A percentile compares a stretch with the other conserved stretches of the same genome.
Evolutionary conservation across 1,284 basidiomycete species (phyloP).

Genomic region (Naganishia albida): DNA sequence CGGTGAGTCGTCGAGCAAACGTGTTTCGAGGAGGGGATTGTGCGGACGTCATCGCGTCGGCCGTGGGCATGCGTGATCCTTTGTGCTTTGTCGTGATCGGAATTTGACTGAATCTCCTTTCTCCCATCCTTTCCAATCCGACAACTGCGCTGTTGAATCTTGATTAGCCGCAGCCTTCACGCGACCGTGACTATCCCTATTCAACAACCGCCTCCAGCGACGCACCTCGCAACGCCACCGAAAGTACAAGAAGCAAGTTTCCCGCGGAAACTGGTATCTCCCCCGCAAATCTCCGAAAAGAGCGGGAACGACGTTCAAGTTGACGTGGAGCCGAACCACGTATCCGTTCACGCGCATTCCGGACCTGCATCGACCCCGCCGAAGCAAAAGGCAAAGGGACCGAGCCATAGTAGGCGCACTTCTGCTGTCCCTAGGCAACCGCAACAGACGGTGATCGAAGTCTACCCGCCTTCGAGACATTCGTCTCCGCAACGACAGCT

Average conservation of each 20-base stretch:
- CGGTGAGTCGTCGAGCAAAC: conserved; percentile 5
- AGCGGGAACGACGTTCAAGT: background rate
- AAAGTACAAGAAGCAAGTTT: background rate
- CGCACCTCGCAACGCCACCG: background rate
- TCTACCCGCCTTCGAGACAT: background rate
- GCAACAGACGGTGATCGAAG: conserved; percentile 11
- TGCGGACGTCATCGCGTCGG: too few species aligned
- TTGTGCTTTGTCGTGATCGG: too few species aligned
- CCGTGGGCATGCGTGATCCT: too few species aligned
- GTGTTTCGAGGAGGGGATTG: too few species aligned
- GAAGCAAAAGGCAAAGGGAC: background rate
- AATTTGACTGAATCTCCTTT: too few species aligned
- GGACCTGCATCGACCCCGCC: background rate
- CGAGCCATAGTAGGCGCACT: background rate
- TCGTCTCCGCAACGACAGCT: background rate
- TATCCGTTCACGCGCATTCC: conserved; percentile 3
- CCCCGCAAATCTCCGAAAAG: background rate
- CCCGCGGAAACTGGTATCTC: background rate
- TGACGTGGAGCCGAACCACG: conserved; percentile 1
- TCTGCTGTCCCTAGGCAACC: background rate
- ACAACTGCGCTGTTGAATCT: background rate
- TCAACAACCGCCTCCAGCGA: background rate
- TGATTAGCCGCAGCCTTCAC: conserved; percentile 8
- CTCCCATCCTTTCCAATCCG: background rate
- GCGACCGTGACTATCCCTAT: conserved; percentile 22